Percentiles rank a stretch among this genome's conserved stretches.
Evolutionary conservation across 345 rosid genomes (phyloP).

Genomic region (Salix purpurea): DNA sequence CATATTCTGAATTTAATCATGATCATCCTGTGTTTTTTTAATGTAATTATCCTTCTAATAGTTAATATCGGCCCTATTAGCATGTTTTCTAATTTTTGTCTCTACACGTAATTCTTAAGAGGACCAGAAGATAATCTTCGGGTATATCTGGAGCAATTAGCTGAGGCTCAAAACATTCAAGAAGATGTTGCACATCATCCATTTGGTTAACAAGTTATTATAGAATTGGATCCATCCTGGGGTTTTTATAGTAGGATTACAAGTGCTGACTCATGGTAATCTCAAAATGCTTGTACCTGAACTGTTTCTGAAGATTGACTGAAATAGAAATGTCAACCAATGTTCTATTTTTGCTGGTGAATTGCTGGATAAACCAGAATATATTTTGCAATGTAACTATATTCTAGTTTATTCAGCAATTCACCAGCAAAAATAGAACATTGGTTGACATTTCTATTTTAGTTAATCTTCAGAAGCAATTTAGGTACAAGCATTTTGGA

Average conservation of each 20-base stretch:
- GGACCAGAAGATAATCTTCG: conserved; percentile 76
- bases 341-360: too few species aligned
- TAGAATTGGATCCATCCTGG: conserved; percentile 51
- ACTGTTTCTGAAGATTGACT: background rate
- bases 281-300: background rate
- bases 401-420: too few species aligned
- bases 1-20: background rate
- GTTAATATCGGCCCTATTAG: background rate
- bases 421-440: too few species aligned
- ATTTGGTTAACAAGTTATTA: conserved; percentile 67
- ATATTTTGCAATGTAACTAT: too few species aligned
- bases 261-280: background rate
- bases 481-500: background rate
- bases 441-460: too few species aligned
- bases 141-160: conserved; percentile 58
- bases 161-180: conserved; percentile 49
- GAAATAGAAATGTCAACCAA: too few species aligned
- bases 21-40: background rate
- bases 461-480: background rate
- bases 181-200: conserved; percentile 60
- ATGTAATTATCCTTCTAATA: background rate
- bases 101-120: conserved; percentile 18
- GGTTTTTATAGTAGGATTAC: conserved; percentile 43
- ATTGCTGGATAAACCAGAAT: too few species aligned
- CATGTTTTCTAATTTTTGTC: background rate